phyloP scores from a whole-genome alignment of 345 rosid genomes.

The Camelina neglecta region DNA sequence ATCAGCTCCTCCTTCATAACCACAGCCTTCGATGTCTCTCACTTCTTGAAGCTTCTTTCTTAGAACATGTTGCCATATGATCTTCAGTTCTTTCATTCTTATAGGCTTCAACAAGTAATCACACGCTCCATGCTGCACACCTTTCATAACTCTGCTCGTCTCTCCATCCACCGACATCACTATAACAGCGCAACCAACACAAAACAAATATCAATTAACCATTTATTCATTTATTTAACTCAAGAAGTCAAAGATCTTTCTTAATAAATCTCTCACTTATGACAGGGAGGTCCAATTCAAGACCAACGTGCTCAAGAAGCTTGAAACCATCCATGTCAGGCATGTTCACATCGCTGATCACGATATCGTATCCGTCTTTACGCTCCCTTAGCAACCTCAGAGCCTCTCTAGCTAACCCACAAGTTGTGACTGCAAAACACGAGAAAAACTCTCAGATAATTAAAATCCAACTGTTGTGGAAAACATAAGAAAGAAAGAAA shows the following conservation, averaged over 20 bases:
- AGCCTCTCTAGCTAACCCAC: slow-evolving; percentile 90
- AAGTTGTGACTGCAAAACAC: slow-evolving; percentile 71
- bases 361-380: slow-evolving; percentile 92
- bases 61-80: slow-evolving; percentile 96
- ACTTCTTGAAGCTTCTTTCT: slow-evolving; percentile 84
- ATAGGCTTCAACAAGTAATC: slow-evolving; percentile 97
- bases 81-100: slow-evolving; percentile 93
- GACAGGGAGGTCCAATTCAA: slow-evolving; percentile 96
- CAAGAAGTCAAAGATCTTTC: slow-evolving; percentile 18
- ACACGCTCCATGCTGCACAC: slow-evolving; percentile 94
- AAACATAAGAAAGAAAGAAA: background rate
- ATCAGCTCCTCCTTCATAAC: slow-evolving; percentile 57
- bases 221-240: background rate
- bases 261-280: slow-evolving; percentile 65
- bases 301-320: slow-evolving; percentile 93
- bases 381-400: slow-evolving; percentile 74
- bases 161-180: slow-evolving; percentile 99
- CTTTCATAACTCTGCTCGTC: slow-evolving; percentile 91
- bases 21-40: slow-evolving; percentile 63
- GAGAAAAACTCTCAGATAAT: background rate
- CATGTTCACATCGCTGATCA: slow-evolving; percentile 96
- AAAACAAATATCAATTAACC: background rate
- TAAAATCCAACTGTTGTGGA: background rate
- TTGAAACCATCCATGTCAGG: slow-evolving; percentile 99
- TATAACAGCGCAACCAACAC: slow-evolving; percentile 38